Evolutionary conservation across 2,329 filamentous ascomycete genomes (phyloP).

Genomic region (Tolypocladium sp.): DNA sequence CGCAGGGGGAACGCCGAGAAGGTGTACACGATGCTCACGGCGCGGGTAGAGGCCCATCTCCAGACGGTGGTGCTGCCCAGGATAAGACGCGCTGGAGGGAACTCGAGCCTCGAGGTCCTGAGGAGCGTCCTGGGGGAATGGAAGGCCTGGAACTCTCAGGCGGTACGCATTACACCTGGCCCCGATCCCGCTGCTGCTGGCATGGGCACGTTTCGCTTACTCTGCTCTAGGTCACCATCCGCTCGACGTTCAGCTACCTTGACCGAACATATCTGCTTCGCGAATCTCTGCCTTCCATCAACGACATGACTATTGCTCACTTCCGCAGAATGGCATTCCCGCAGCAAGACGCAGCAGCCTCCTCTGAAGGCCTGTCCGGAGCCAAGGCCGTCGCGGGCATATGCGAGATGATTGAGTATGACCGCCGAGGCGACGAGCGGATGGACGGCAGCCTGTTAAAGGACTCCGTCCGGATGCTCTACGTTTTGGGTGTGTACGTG

Average conservation of each 20-base stretch:
- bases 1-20: slow-evolving; percentile 62
- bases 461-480: slow-evolving; percentile 71
- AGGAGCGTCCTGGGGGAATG: slow-evolving; percentile 50
- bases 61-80: slow-evolving; percentile 46
- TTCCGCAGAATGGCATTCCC: slow-evolving; percentile 57
- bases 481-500: slow-evolving; percentile 74
- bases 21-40: slow-evolving; percentile 57
- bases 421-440: slow-evolving; percentile 49
- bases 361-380: slow-evolving; percentile 11
- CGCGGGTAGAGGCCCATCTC: slow-evolving; percentile 60
- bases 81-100: slow-evolving; percentile 40
- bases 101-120: slow-evolving; percentile 55
- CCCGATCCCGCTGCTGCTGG: not conserved
- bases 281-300: slow-evolving; percentile 60
- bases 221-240: slow-evolving; percentile 54
- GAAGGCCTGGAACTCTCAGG: slow-evolving; percentile 68
- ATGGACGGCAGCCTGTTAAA: slow-evolving; percentile 60
- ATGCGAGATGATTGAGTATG: slow-evolving; percentile 65
- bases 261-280: slow-evolving; percentile 82
- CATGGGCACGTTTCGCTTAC: not conserved
- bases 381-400: slow-evolving; percentile 40
- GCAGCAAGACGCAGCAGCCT: not conserved
- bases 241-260: slow-evolving; percentile 88
- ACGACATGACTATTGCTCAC: slow-evolving; percentile 68
- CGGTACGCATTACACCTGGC: slow-evolving; percentile 40